These are phyloP conservation scores for Beauveria pseudobassiana DNA, from an alignment of 2,329 filamentous ascomycete species.

Conservation along the genomic window DNA sequence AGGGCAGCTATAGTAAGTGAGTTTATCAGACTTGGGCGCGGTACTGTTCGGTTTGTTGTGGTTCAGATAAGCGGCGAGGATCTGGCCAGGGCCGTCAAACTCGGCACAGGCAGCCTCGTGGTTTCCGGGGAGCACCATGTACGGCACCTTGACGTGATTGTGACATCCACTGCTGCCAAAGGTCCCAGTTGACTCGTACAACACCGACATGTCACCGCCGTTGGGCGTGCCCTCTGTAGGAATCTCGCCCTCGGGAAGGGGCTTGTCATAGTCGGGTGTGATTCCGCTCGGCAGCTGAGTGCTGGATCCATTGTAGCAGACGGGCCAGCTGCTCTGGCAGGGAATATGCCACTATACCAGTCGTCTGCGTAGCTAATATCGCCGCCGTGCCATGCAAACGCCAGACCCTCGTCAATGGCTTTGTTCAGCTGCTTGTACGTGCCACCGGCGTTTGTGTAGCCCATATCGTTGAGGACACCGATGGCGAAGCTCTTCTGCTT, in stretches of 20 bases:
- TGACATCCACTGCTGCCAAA: constrained; percentile 44
- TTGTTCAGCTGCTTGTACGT: constrained; percentile 36
- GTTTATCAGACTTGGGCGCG: constrained; percentile 20
- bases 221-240: constrained; percentile 37
- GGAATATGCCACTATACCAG: constrained; percentile 44
- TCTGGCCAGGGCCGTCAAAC: constrained; percentile 37
- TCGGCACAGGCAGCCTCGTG: constrained; percentile 42
- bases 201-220: constrained; percentile 39
- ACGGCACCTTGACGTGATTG: constrained; percentile 35
- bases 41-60: constrained; percentile 35
- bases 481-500: constrained; percentile 33
- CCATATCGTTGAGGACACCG: constrained; percentile 45
- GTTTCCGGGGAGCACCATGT: constrained; percentile 44
- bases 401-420: constrained; percentile 34
- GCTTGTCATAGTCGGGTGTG: constrained; percentile 33
- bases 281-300: constrained; percentile 31
- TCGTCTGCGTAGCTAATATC: constrained; percentile 44
- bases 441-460: constrained; percentile 43
- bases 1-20: constrained; percentile 46
- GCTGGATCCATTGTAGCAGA: constrained; percentile 44
- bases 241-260: constrained; percentile 36
- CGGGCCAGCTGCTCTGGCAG: constrained; percentile 38
- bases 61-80: constrained; percentile 39
- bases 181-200: constrained; percentile 46
- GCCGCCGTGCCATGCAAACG: constrained; percentile 46